Conservation (phyloP, 306 rosid genomes). For the Fagus sylvatica region DNA sequence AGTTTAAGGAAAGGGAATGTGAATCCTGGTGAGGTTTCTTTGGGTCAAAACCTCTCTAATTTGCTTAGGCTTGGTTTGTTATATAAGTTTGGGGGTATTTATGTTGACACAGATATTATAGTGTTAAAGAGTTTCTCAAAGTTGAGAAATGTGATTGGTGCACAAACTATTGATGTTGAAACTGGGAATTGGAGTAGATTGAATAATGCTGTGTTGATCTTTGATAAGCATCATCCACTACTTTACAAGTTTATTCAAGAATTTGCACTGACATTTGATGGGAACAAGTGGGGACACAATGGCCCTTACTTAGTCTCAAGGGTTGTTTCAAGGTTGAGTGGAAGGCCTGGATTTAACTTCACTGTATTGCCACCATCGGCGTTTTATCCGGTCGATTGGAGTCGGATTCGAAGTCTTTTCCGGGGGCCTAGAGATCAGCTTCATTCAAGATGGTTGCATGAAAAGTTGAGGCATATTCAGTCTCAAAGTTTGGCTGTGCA, state of each 20-base stretch:
- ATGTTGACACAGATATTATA: slow-evolving; percentile 68
- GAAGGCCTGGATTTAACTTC: slow-evolving; percentile 47
- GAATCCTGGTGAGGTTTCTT: slow-evolving; percentile 73
- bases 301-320: slow-evolving; percentile 94
- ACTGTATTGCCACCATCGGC: slow-evolving; percentile 71
- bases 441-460: slow-evolving; percentile 58
- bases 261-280: slow-evolving; percentile 83
- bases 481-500: slow-evolving; percentile 68
- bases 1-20: slow-evolving; percentile 55
- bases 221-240: slow-evolving; percentile 76
- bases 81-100: slow-evolving; percentile 80
- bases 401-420: slow-evolving; percentile 52
- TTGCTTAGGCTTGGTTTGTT: slow-evolving; percentile 68
- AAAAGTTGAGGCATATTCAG: slow-evolving; percentile 50
- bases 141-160: slow-evolving; percentile 77
- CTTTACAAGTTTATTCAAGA: slow-evolving; percentile 76
- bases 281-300: slow-evolving; percentile 96
- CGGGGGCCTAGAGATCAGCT: slow-evolving; percentile 47
- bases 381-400: slow-evolving; percentile 90
- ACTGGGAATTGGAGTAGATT: slow-evolving; percentile 81
- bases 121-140: slow-evolving; percentile 66
- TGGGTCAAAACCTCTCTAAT: slow-evolving; percentile 91
- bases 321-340: slow-evolving; percentile 67
- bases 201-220: slow-evolving; percentile 83
- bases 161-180: slow-evolving; percentile 60